A percentile compares a stretch with the other conserved stretches of the same genome.
Evolutionary conservation across 345 rosid genomes (phyloP).

Genomic region (Punica granatum): DNA sequence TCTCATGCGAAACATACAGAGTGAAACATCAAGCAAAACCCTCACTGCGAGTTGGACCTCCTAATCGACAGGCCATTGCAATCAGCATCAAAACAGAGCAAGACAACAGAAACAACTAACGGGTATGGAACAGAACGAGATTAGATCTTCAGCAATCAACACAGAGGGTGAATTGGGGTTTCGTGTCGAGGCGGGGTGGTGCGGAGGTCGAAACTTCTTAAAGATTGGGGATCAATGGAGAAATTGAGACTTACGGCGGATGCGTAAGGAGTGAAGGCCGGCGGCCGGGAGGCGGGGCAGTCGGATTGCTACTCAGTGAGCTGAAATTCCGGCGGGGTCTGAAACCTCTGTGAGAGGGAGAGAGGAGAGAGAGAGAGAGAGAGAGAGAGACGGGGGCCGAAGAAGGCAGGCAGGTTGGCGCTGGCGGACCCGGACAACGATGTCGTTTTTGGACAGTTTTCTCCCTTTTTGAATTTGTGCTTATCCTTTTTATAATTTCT

Average conservation of each 20-base stretch:
- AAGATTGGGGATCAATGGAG: not conserved
- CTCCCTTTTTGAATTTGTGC: not conserved
- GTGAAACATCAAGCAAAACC: not conserved
- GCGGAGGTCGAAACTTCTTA: not conserved
- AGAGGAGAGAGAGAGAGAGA: not conserved
- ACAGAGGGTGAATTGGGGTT: not conserved
- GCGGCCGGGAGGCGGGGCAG: not conserved
- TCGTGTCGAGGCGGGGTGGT: not conserved
- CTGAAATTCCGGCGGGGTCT: not conserved
- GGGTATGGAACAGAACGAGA: not conserved
- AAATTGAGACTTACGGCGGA: not conserved
- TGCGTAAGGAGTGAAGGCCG: not conserved
- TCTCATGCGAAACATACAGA: not conserved
- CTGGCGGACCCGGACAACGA: not conserved
- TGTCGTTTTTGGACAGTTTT: not conserved
- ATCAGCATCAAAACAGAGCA: not conserved
- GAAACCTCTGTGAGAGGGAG: not conserved
- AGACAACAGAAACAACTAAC: not conserved
- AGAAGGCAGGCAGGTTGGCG: not conserved
- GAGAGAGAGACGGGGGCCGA: not conserved
- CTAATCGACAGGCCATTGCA: not conserved
- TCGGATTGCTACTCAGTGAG: not conserved
- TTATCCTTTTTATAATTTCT: too few species aligned
- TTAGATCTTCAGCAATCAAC: not conserved
- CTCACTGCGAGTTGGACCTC: not conserved